These are phyloP conservation scores for Paramyrothecium roridum DNA, from an alignment of 2,329 filamentous ascomycete species.

Conservation along the genomic window DNA sequence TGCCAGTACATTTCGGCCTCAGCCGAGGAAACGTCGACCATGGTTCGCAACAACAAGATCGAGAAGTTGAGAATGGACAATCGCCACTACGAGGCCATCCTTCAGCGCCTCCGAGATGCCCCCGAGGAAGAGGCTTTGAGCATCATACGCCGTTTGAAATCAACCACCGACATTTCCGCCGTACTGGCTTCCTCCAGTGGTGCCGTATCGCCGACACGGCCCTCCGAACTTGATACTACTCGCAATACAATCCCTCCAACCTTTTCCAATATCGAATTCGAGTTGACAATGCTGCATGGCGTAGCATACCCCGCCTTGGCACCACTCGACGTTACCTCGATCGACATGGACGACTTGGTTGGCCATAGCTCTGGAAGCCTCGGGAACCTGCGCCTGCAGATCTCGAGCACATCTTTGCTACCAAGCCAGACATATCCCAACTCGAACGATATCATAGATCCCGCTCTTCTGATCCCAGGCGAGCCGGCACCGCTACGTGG, in stretches of 20 bases:
- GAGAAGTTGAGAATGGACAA: not conserved
- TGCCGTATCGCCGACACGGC: not conserved
- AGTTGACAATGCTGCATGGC: not conserved
- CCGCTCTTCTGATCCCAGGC: not conserved
- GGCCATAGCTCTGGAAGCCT: not conserved
- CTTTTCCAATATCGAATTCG: not conserved
- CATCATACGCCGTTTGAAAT: not conserved
- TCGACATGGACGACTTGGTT: not conserved
- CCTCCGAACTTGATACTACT: not conserved
- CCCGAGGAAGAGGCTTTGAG: not conserved
- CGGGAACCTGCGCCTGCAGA: too few species aligned
- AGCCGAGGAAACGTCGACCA: not conserved
- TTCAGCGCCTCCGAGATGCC: not conserved
- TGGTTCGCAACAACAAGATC: not conserved
- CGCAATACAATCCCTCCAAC: not conserved
- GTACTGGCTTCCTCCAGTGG: not conserved
- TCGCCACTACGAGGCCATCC: not conserved
- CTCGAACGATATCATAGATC: not conserved
- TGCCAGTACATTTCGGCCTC: not conserved
- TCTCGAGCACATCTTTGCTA: too few species aligned
- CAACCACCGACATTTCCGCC: not conserved
- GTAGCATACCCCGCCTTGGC: not conserved
- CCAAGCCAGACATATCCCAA: too few species aligned
- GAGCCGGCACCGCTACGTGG: not conserved
- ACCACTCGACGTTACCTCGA: not conserved